Conservation (phyloP, 192 early-diverging fungal species). For the Helicostylum pulchrum region DNA sequence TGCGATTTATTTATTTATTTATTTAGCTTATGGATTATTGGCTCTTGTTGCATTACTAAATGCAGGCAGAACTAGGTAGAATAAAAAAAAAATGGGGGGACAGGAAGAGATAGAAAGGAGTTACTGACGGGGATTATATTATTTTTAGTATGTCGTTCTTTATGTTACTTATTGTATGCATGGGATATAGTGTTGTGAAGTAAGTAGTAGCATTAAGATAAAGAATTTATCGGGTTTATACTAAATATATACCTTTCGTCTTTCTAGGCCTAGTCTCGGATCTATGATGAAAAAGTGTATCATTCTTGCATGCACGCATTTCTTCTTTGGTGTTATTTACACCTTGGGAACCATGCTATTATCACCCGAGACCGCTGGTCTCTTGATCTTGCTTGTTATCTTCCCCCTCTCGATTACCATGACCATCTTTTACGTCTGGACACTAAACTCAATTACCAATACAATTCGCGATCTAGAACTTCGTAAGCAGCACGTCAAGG, state of each 20-base stretch:
- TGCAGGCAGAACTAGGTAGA: slow-evolving; percentile 70
- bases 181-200: slow-evolving; percentile 97
- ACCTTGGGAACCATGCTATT: slow-evolving; percentile 74
- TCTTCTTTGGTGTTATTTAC: slow-evolving; percentile 87
- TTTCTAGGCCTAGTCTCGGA: slow-evolving; percentile 77
- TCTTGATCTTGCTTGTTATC: slow-evolving; percentile 75
- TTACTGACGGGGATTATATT: background rate
- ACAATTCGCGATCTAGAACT: slow-evolving; percentile 76
- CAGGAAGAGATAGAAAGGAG: background rate
- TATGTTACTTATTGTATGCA: slow-evolving; percentile 90
- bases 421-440: slow-evolving; percentile 96
- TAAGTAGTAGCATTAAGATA: slow-evolving; percentile 31
- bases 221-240: background rate
- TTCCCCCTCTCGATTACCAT: slow-evolving; percentile 87
- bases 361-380: slow-evolving; percentile 61
- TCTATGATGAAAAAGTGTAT: slow-evolving; percentile 86
- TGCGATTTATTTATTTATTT: slow-evolving; percentile 35
- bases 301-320: slow-evolving; percentile 74
- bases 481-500: slow-evolving; percentile 85
- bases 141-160: slow-evolving; percentile 84
- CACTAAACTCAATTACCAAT: slow-evolving; percentile 71
- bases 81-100: background rate
- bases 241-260: slow-evolving; percentile 1
- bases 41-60: slow-evolving; percentile 77
- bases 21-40: slow-evolving; percentile 53